Percentiles rank a stretch among this genome's conserved stretches.
Conservation (phyloP, 768 basidiomycete species). For the Termitomyces sp. region DNA sequence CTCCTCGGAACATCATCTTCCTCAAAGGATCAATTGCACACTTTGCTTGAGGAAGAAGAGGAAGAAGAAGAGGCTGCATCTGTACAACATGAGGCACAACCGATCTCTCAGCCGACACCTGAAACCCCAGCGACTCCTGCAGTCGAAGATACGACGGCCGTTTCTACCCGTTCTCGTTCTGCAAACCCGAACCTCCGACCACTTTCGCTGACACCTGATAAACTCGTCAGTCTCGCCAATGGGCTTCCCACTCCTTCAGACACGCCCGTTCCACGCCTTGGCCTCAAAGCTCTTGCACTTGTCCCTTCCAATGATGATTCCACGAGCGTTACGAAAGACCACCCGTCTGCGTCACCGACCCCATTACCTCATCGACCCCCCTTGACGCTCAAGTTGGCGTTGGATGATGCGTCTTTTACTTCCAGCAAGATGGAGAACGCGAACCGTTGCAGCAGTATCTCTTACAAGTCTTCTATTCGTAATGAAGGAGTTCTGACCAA, state of each 20-base stretch:
- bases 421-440: constrained; percentile 26
- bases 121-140: constrained; percentile 26
- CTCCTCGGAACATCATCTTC: constrained; percentile 53
- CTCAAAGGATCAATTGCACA: constrained; percentile 73
- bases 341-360: constrained; percentile 25
- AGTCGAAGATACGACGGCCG: constrained; percentile 27
- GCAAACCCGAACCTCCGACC: constrained; percentile 63
- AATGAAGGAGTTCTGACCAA: constrained; percentile 26
- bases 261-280: constrained; percentile 42
- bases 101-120: constrained; percentile 18
- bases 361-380: constrained; percentile 26
- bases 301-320: constrained; percentile 28
- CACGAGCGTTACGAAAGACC: constrained; percentile 20
- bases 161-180: constrained; percentile 55
- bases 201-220: constrained; percentile 61
- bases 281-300: constrained; percentile 51
- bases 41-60: constrained; percentile 82
- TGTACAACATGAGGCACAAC: constrained; percentile 16
- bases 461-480: constrained; percentile 60
- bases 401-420: constrained; percentile 20
- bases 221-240: constrained; percentile 27
- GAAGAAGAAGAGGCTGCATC: constrained; percentile 48
- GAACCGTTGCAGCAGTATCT: constrained; percentile 64
- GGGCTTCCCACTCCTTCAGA: constrained; percentile 50
- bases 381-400: constrained; percentile 30